phyloP scores from a whole-genome alignment of 139 green algal genomes.

The Chlamydomonas applanata region DNA sequence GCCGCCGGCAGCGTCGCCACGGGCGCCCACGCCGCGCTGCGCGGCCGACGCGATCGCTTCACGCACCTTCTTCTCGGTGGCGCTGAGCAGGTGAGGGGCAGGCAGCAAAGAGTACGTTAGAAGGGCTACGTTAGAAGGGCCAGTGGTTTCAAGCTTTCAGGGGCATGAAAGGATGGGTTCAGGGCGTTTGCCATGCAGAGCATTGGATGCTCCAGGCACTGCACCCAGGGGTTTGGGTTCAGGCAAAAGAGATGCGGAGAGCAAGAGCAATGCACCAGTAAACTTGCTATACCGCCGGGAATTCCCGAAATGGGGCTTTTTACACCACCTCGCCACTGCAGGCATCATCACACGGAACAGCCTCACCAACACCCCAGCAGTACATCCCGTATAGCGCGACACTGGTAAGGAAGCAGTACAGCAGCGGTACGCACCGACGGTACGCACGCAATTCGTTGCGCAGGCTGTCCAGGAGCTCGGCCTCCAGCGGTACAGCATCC shows the following conservation, averaged over 20 bases:
- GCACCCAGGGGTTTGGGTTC: background rate
- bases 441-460: conserved; percentile 7
- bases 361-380: too few relatives aligned
- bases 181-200: too few relatives aligned
- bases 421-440: conserved; percentile 8
- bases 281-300: too few relatives aligned
- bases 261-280: too few relatives aligned
- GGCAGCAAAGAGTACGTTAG: too few relatives aligned
- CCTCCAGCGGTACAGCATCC: conserved; percentile 9
- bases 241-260: too few relatives aligned
- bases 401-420: too few relatives aligned
- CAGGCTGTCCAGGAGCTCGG: conserved; percentile 18
- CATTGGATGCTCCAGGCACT: too few relatives aligned
- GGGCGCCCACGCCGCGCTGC: background rate
- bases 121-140: too few relatives aligned
- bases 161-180: too few relatives aligned
- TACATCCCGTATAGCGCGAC: too few relatives aligned
- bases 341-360: background rate
- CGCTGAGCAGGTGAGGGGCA: background rate
- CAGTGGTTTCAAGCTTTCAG: too few relatives aligned
- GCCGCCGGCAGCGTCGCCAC: background rate
- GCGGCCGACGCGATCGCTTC: conserved; percentile 30
- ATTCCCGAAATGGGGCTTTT: background rate
- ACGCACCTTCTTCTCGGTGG: conserved; percentile 32
- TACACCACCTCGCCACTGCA: background rate